These are phyloP conservation scores for Venturia carpophila DNA, from an alignment of 2,329 filamentous ascomycete genomes.

Conservation along the genomic window DNA sequence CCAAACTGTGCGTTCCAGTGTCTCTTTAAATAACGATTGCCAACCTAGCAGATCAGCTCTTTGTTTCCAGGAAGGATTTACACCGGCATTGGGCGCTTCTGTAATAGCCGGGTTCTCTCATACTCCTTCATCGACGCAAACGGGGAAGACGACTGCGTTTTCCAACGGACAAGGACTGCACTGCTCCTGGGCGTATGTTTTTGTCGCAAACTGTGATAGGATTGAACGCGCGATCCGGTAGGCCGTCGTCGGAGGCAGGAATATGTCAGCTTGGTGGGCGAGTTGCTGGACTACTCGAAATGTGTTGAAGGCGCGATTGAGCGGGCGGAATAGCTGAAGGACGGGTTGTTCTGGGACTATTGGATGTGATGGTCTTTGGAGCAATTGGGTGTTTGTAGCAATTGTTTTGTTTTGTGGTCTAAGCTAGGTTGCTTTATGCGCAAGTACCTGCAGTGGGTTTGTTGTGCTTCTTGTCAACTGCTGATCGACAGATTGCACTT, in stretches of 20 bases:
- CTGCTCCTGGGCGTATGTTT: neutral
- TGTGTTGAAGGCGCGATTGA: neutral
- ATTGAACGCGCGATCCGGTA: neutral
- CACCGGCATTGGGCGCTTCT: constrained; percentile 5
- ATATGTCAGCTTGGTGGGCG: neutral
- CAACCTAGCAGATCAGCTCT: constrained; percentile 7
- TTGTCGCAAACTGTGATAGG: neutral
- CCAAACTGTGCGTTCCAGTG: neutral
- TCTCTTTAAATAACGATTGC: constrained; percentile 6
- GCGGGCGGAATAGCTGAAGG: neutral
- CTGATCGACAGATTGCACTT: neutral
- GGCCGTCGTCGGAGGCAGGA: neutral
- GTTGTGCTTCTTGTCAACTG: neutral
- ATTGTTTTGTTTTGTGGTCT: neutral
- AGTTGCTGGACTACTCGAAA: constrained; percentile 1
- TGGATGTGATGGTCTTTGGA: neutral
- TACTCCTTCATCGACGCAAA: constrained; percentile 10
- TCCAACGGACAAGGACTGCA: neutral
- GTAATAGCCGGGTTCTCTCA: constrained; percentile 2
- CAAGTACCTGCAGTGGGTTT: neutral
- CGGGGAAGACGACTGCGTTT: constrained; percentile 3
- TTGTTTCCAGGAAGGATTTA: neutral
- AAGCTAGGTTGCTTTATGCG: neutral
- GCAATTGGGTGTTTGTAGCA: neutral
- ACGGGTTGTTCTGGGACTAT: neutral